Evolutionary conservation across 768 basidiomycete genomes (phyloP).

Genomic region (Mycena vulgaris): DNA sequence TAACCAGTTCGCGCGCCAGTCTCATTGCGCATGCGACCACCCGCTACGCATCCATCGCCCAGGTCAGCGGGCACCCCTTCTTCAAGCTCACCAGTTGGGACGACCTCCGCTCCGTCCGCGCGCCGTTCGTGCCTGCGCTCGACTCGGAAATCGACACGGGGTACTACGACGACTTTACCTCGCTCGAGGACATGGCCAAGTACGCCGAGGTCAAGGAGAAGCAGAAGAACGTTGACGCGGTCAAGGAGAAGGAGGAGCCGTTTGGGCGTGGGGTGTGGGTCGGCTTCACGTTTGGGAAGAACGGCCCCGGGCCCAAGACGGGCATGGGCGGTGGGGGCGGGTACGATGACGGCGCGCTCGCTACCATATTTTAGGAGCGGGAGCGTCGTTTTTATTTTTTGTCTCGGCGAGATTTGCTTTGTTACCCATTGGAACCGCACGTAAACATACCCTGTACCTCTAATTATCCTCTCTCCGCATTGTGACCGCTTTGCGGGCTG

Average conservation of each 20-base stretch:
- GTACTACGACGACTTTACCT: constrained; percentile 94
- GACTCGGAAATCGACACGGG: constrained; percentile 97
- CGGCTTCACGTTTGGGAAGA: constrained; percentile 93
- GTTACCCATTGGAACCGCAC: constrained; percentile 31
- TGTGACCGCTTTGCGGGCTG: background rate
- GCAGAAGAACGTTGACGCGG: constrained; percentile 92
- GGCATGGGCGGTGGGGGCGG: constrained; percentile 51
- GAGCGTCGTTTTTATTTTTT: background rate
- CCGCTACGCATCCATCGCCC: constrained; percentile 81
- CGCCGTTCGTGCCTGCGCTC: constrained; percentile 95
- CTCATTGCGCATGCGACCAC: constrained; percentile 91
- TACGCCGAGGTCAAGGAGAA: constrained; percentile 99
- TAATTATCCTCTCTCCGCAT: constrained; percentile 8
- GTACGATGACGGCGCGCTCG: constrained; percentile 67
- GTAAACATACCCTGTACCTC: constrained; percentile 27
- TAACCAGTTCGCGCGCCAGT: constrained; percentile 52
- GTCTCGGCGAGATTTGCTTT: constrained; percentile 8
- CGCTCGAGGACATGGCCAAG: constrained; percentile 96
- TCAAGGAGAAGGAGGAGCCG: constrained; percentile 89
- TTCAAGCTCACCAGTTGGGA: constrained; percentile 86
- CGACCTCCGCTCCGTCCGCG: constrained; percentile 78
- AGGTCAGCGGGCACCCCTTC: constrained; percentile 87
- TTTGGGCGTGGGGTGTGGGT: constrained; percentile 88
- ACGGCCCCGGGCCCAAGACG: constrained; percentile 75
- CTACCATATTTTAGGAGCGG: constrained; percentile 69